Conservation (phyloP, 768 basidiomycete genomes). For the Pholiota microspora region DNA sequence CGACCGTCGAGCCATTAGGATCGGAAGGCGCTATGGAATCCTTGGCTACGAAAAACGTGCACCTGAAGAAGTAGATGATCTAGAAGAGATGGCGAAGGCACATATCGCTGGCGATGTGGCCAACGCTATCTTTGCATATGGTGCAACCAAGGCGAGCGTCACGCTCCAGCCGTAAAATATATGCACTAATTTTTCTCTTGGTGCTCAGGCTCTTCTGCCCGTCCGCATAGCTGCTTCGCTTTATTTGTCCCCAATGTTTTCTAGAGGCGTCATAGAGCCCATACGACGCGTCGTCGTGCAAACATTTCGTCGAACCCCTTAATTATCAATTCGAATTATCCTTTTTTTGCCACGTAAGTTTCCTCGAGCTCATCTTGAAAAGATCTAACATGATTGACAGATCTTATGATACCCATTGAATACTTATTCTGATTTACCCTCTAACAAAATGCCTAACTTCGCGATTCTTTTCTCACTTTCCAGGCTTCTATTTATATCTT, state of each 20-base stretch:
- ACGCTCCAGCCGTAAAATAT: background rate
- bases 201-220: conserved; percentile 67
- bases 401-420: background rate
- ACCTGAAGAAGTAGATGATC: conserved; percentile 25
- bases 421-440: too few species aligned
- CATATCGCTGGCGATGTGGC: conserved; percentile 73
- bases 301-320: conserved; percentile 27
- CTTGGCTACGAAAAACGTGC: conserved; percentile 70
- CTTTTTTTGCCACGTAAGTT: too few species aligned
- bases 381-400: too few species aligned
- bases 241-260: conserved; percentile 73
- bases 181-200: background rate
- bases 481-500: conserved; percentile 6
- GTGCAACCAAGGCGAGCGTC: conserved; percentile 63
- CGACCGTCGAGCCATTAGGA: conserved; percentile 62
- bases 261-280: conserved; percentile 65
- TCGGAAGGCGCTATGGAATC: conserved; percentile 76
- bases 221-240: conserved; percentile 69
- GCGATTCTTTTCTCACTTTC: too few species aligned
- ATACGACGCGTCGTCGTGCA: conserved; percentile 36
- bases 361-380: too few species aligned
- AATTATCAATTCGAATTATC: background rate
- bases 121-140: conserved; percentile 82
- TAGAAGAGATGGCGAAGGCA: conserved; percentile 21
- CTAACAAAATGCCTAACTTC: too few species aligned